A percentile compares a stretch with the other conserved stretches of the same genome.
These are phyloP conservation scores for Solanum hybrid DNA, from an alignment of 305 asterid genomes.

Conservation along the genomic window DNA sequence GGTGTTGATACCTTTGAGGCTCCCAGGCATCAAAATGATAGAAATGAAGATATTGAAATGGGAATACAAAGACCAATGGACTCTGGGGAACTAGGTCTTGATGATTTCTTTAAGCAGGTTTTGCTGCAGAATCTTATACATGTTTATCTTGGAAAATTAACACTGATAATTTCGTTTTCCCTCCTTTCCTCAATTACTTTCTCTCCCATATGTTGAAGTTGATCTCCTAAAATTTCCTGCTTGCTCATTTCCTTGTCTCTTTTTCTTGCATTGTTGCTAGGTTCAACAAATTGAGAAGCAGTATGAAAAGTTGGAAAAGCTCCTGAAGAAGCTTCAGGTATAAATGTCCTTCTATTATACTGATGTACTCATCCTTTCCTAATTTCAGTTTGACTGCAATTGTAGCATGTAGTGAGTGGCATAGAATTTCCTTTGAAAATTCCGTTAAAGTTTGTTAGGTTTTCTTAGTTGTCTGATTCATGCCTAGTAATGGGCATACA, in stretches of 20 bases:
- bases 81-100: neutral
- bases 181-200: neutral
- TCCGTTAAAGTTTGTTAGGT: neutral
- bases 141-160: neutral
- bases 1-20: neutral
- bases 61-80: neutral
- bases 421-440: neutral
- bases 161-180: neutral
- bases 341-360: neutral
- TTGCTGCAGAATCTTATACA: neutral
- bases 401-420: neutral
- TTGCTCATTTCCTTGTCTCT: neutral
- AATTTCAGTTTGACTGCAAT: neutral
- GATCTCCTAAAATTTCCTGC: neutral
- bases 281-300: neutral
- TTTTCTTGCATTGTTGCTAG: neutral
- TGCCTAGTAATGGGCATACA: neutral
- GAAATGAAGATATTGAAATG: neutral
- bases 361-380: neutral
- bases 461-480: neutral
- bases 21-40: neutral
- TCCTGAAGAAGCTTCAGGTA: neutral
- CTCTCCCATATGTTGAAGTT: neutral
- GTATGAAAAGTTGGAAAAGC: neutral
- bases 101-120: neutral